Evolutionary conservation across 495 filamentous ascomycete genomes (phyloP).

Genomic region (Penicillium chermesinum): DNA sequence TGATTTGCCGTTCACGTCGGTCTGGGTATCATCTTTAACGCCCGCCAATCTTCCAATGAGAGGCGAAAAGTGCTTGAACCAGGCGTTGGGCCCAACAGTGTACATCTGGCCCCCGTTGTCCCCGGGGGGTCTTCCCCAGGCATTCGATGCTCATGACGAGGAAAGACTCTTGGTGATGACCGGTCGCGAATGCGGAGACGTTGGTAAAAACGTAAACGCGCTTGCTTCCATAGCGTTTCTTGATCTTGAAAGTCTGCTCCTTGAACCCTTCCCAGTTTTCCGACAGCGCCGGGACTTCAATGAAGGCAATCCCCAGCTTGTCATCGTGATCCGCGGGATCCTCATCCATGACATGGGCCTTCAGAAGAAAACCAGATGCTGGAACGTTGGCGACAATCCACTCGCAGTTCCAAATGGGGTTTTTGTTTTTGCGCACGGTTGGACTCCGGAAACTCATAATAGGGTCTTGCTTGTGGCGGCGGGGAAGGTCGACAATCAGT

Average conservation of each 20-base stretch:
- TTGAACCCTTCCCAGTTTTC: slow-evolving; percentile 65
- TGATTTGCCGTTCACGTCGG: slow-evolving; percentile 47
- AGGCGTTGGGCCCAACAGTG: slow-evolving; percentile 69
- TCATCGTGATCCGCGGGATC: slow-evolving; percentile 85
- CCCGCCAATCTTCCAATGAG: slow-evolving; percentile 80
- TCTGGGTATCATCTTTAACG: slow-evolving; percentile 57
- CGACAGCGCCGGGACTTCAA: slow-evolving; percentile 52
- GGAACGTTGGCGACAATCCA: slow-evolving; percentile 90
- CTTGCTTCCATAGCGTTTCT: slow-evolving; percentile 80
- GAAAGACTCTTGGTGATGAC: slow-evolving; percentile 51
- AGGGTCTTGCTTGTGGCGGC: slow-evolving; percentile 76
- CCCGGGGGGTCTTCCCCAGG: slow-evolving; percentile 65
- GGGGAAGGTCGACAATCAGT: slow-evolving; percentile 55
- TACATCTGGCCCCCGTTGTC: slow-evolving; percentile 72
- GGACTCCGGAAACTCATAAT: slow-evolving; percentile 65
- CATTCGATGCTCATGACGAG: slow-evolving; percentile 67
- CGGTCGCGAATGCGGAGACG: slow-evolving; percentile 51
- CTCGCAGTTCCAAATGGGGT: slow-evolving; percentile 76
- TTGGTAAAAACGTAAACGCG: slow-evolving; percentile 71
- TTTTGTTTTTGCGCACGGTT: slow-evolving; percentile 62
- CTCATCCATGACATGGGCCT: slow-evolving; percentile 81
- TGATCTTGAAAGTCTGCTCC: slow-evolving; percentile 63
- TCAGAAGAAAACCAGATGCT: slow-evolving; percentile 68
- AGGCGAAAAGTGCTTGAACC: slow-evolving; percentile 81
- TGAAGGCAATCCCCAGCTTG: slow-evolving; percentile 73